These are phyloP conservation scores for Populus nigra DNA, from an alignment of 345 rosid species.

Conservation along the genomic window DNA sequence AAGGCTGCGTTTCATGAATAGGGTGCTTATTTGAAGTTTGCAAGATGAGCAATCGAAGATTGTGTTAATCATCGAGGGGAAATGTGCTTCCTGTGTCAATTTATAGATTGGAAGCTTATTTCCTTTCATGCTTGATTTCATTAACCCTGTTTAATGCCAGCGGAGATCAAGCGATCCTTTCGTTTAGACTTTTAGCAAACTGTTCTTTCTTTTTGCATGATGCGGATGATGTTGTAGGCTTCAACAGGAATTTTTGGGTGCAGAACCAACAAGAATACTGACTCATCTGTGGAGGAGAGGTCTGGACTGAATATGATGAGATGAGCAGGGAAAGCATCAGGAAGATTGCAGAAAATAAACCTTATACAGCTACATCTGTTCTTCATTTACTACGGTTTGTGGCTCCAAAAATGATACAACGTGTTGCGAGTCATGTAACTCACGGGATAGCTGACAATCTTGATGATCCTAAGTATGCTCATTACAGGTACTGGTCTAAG, in stretches of 20 bases:
- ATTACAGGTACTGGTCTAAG: slow-evolving; percentile 74
- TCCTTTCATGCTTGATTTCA: neutral
- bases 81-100: neutral
- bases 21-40: no score
- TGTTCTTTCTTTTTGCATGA: neutral
- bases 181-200: no score
- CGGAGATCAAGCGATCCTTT: neutral
- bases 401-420: slow-evolving; percentile 67
- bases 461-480: slow-evolving; percentile 53
- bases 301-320: slow-evolving; percentile 63
- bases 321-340: slow-evolving; percentile 46
- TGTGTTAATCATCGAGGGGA: no score
- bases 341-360: slow-evolving; percentile 48
- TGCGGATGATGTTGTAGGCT: neutral
- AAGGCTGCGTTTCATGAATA: no score
- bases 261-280: slow-evolving; percentile 12
- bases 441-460: slow-evolving; percentile 69
- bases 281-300: slow-evolving; percentile 46
- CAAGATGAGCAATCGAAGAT: neutral
- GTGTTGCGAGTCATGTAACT: slow-evolving; percentile 70
- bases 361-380: slow-evolving; percentile 46
- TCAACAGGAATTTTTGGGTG: slow-evolving; percentile 30
- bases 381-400: slow-evolving; percentile 53
- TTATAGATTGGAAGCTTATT: neutral
- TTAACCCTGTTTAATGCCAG: neutral